Percentiles rank a stretch among this genome's conserved stretches.
Evolutionary conservation across 148 eudicot genomes (phyloP).

Genomic region (Cornus florida): DNA sequence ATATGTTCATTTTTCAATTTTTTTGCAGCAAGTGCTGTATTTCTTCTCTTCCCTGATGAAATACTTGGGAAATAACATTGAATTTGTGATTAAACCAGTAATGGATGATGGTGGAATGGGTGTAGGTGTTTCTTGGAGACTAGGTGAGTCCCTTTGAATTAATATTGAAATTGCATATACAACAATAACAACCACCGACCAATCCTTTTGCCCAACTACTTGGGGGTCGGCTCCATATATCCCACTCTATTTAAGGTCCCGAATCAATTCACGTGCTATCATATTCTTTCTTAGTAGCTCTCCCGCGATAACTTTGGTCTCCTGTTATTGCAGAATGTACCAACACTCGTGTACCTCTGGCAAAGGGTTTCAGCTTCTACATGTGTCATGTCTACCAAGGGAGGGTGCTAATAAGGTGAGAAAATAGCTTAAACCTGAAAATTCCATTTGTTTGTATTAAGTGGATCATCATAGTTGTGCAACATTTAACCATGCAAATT

Average conservation of each 20-base stretch:
- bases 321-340: conserved; percentile 43
- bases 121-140: conserved; percentile 59
- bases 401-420: conserved; percentile 53
- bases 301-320: too few relatives aligned
- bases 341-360: conserved; percentile 45
- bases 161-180: not conserved
- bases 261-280: too few relatives aligned
- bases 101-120: conserved; percentile 64
- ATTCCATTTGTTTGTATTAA: not conserved
- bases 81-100: conserved; percentile 48
- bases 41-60: conserved; percentile 51
- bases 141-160: conserved; percentile 32
- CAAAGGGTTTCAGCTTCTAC: conserved; percentile 54
- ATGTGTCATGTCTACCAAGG: conserved; percentile 58
- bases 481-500: not conserved
- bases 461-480: too few relatives aligned
- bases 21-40: conserved; percentile 53
- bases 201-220: too few relatives aligned
- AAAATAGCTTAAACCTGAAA: not conserved
- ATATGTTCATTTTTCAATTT: not conserved
- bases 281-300: too few relatives aligned
- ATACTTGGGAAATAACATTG: conserved; percentile 44
- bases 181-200: too few relatives aligned
- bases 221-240: too few relatives aligned
- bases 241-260: too few relatives aligned